Conservation (phyloP, 495 filamentous ascomycete species). For the Choiromyces venosus region DNA sequence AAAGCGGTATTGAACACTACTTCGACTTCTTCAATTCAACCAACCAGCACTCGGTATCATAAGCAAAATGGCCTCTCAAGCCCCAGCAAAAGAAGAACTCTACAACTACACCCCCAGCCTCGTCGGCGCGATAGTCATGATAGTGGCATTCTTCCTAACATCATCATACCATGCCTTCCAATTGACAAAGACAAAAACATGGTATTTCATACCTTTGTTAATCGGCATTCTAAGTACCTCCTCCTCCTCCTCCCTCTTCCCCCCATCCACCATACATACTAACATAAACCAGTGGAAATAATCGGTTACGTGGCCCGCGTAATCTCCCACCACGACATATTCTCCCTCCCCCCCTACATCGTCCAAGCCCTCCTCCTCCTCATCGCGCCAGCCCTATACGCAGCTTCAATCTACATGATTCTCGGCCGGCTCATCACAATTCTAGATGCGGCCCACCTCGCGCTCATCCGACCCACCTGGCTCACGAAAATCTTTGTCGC, state of each 20-base stretch:
- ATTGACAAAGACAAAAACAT: slow-evolving; percentile 49
- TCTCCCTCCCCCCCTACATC: slow-evolving; percentile 46
- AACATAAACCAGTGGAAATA: slow-evolving; percentile 49
- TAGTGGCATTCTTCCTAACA: slow-evolving; percentile 49
- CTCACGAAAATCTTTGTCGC: slow-evolving; percentile 50
- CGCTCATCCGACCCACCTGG: slow-evolving; percentile 46
- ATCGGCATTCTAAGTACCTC: slow-evolving; percentile 53
- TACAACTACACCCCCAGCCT: slow-evolving; percentile 52
- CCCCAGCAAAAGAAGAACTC: slow-evolving; percentile 32
- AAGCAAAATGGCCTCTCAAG: background rate
- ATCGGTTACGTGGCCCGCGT: slow-evolving; percentile 56
- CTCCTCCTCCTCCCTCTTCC: background rate
- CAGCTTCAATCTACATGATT: slow-evolving; percentile 56
- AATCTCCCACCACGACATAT: slow-evolving; percentile 42
- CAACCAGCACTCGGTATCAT: too few species aligned
- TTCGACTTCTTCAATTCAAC: background rate
- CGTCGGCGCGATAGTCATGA: slow-evolving; percentile 49
- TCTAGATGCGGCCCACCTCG: slow-evolving; percentile 44
- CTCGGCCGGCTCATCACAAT: slow-evolving; percentile 49
- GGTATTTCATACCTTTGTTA: slow-evolving; percentile 58
- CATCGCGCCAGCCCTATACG: slow-evolving; percentile 51
- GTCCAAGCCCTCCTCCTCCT: slow-evolving; percentile 50
- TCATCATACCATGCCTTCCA: slow-evolving; percentile 50
- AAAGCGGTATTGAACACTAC: too few species aligned
- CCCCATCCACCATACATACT: background rate